Base-by-base conservation (phyloP, 805 yeast genomes). In the Spathaspora arborariae region DNA sequence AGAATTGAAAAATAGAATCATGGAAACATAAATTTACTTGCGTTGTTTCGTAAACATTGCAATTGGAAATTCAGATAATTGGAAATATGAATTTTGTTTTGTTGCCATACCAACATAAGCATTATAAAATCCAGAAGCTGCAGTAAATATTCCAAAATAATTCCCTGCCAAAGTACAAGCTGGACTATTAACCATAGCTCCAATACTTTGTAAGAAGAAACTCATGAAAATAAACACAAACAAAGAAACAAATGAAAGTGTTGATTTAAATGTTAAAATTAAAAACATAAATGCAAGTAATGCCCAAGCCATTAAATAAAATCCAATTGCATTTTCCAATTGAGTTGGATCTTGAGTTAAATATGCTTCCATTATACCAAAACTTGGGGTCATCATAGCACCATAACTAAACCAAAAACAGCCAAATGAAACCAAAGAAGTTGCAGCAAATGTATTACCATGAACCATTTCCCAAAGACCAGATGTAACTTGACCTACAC, bases 71-170 rank as follows among this genome's bases (percentile, higher is more conserved):
- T 87, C 79, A 47, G 70, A 69, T 40, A 79, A 62, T 13, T 68
- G 64, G 52, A 84, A 51, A 61, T 83, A 85, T 36, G 84, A 72
- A 65, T 84, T 86, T 46, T 79, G 74, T 11, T 61, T 60, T 45
- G 75, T 80, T 3, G 85, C 83, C 20, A 78, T 68, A 60, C 83
- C 84, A 21, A 83, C 82, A 57, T 73, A 79, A 2, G 85, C 80
- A 50, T 80, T 80, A 59, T 78, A 80, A 75, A 80, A 82, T n/a
- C 84, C 88, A 44, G 75, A 51, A 43, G 75, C 64, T 1, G 84
- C 73, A 18, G 83, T 72, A 21, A 81, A 50, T 22, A 82, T 62
- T 21, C 88, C 86, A 43, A 81, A 61, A 26, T 74, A 76, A 47
- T 88, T 88, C 49, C 84, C 88, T 13, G 84, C 88, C 60, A 67